Percentiles rank a stretch among this genome's conserved stretches.
Evolutionary conservation across 495 filamentous ascomycete species (phyloP).

Genomic region (Glarea lozoyensis): DNA sequence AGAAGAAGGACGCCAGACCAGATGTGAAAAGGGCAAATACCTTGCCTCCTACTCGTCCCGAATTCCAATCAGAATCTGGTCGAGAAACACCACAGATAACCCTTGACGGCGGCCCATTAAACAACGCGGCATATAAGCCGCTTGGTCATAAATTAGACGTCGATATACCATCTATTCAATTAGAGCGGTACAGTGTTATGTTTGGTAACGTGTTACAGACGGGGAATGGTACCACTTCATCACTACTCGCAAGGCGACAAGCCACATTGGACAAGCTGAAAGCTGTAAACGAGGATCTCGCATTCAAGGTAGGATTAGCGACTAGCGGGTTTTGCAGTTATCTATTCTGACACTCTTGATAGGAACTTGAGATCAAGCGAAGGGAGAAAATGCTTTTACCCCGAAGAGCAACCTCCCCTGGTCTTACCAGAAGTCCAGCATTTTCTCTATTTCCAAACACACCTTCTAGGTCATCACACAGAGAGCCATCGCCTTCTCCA

Average conservation of each 20-base stretch:
- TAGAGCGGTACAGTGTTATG: slow-evolving; percentile 95
- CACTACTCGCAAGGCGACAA: slow-evolving; percentile 57
- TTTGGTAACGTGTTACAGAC: slow-evolving; percentile 65
- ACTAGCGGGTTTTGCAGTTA: slow-evolving; percentile 7
- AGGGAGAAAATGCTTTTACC: slow-evolving; percentile 19
- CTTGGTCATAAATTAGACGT: slow-evolving; percentile 49
- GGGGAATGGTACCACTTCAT: slow-evolving; percentile 25
- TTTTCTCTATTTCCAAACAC: slow-evolving; percentile 59
- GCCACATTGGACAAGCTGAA: slow-evolving; percentile 58
- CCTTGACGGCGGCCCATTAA: slow-evolving; percentile 13
- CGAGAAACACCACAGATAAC: slow-evolving; percentile 13
- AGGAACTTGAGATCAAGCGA: slow-evolving; percentile 21
- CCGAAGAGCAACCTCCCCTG: slow-evolving; percentile 52
- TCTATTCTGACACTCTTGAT: slow-evolving; percentile 10
- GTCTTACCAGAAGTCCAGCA: slow-evolving; percentile 45
- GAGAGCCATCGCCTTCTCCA: slow-evolving; percentile 7
- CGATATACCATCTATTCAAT: slow-evolving; percentile 67
- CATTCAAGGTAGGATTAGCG: slow-evolving; percentile 22
- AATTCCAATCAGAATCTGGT: slow-evolving; percentile 6
- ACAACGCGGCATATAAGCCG: background rate
- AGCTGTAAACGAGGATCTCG: slow-evolving; percentile 35
- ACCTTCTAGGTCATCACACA: slow-evolving; percentile 20
- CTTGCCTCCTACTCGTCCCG: slow-evolving; percentile 14
- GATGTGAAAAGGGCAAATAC: slow-evolving; percentile 18
- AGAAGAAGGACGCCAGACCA: slow-evolving; percentile 9